These are phyloP conservation scores for Prunus yedoensis DNA, from an alignment of 331 rosid genomes.

Conservation along the genomic window DNA sequence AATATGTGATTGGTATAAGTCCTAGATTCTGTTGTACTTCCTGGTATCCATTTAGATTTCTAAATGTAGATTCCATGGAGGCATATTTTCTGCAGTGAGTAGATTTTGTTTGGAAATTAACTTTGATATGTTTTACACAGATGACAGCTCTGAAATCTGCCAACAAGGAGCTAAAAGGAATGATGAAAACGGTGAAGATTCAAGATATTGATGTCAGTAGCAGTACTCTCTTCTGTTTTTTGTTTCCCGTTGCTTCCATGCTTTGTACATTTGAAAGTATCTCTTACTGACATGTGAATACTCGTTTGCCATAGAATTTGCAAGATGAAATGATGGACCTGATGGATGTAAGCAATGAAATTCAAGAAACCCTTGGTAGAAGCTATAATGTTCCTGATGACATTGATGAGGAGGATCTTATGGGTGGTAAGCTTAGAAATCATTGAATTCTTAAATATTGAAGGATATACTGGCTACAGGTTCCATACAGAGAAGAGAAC, in stretches of 20 bases:
- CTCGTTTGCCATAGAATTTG: slow-evolving; percentile 54
- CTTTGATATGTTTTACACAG: slow-evolving; percentile 38
- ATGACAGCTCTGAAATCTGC: slow-evolving; percentile 94
- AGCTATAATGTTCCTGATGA: slow-evolving; percentile 97
- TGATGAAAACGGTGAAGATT: slow-evolving; percentile 96
- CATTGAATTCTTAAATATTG: slow-evolving; percentile 11
- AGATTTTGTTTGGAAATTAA: slow-evolving; percentile 14
- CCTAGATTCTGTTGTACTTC: slow-evolving; percentile 28
- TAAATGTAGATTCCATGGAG: slow-evolving; percentile 16
- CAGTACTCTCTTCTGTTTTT: slow-evolving; percentile 32
- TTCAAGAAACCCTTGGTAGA: slow-evolving; percentile 93
- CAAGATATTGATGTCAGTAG: slow-evolving; percentile 86
- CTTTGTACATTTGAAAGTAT: slow-evolving; percentile 14
- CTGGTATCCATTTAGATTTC: slow-evolving; percentile 32
- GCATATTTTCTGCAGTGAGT: slow-evolving; percentile 17
- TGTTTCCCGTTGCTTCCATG: slow-evolving; percentile 21
- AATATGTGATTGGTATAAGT: slow-evolving; percentile 27
- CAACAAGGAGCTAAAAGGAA: slow-evolving; percentile 91
- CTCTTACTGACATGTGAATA: slow-evolving; percentile 17
- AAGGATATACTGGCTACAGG: neutral
- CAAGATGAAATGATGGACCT: slow-evolving; percentile 99
- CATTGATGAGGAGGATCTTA: slow-evolving; percentile 90
- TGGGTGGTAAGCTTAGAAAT: slow-evolving; percentile 78
- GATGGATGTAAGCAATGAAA: slow-evolving; percentile 93
- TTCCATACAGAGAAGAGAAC: neutral